Percentiles rank a stretch among this genome's conserved stretches.
Evolutionary conservation across 805 yeast species (phyloP).

Genomic region (Lipomyces sp.): DNA sequence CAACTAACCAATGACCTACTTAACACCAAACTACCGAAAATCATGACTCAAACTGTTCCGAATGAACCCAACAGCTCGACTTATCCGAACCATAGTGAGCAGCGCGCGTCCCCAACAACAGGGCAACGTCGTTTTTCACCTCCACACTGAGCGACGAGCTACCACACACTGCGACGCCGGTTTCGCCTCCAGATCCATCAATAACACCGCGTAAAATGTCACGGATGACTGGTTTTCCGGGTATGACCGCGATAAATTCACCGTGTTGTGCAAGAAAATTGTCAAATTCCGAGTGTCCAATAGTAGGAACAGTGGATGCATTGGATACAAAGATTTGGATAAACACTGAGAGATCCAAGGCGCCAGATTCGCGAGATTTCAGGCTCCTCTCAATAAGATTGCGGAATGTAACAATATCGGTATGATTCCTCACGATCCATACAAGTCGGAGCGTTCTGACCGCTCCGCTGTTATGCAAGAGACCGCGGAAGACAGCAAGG

Average conservation of each 20-base stretch:
- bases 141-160: conserved; percentile 22
- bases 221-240: conserved; percentile 23
- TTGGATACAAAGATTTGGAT: conserved; percentile 19
- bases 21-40: no score
- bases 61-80: conserved; percentile 39
- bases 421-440: conserved; percentile 16
- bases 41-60: conserved; percentile 28
- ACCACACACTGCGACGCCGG: conserved; percentile 38
- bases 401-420: conserved; percentile 7
- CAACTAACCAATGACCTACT: no score
- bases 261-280: not conserved
- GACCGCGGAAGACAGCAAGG: conserved; percentile 45
- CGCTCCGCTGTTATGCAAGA: not conserved
- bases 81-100: conserved; percentile 38
- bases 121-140: conserved; percentile 30
- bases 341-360: not conserved
- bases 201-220: conserved; percentile 12
- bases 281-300: not conserved
- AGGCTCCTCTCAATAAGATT: not conserved
- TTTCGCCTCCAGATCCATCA: conserved; percentile 33
- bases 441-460: not conserved
- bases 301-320: not conserved
- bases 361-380: not conserved
- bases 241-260: not conserved
- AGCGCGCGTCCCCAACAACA: conserved; percentile 35